Conservation (phyloP, 2,329 filamentous ascomycete species). For the Lachnellula willkommii region DNA sequence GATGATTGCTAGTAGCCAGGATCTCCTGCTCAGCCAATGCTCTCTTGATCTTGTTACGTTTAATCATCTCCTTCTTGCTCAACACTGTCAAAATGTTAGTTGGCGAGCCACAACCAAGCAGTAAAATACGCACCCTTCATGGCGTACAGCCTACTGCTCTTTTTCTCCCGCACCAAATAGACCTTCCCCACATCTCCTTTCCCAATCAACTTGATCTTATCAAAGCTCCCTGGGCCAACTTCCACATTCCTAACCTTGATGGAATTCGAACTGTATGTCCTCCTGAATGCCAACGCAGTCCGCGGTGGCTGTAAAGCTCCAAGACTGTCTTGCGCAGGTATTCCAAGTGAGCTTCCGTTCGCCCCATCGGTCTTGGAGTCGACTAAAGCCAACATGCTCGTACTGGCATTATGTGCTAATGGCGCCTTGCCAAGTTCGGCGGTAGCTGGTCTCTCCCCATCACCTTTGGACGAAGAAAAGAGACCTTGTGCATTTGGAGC, state of each 20-base stretch:
- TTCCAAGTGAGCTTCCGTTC: conserved; percentile 32
- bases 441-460: conserved; percentile 69
- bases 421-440: conserved; percentile 84
- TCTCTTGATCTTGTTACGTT: conserved; percentile 99
- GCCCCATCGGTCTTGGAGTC: conserved; percentile 40
- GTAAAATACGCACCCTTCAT: conserved; percentile 76
- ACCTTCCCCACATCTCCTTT: conserved; percentile 99
- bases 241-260: conserved; percentile 98
- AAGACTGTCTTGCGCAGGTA: conserved; percentile 47
- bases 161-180: conserved; percentile 95
- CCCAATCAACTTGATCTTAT: conserved; percentile 99
- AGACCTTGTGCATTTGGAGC: conserved; percentile 95
- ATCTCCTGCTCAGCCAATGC: conserved; percentile 97
- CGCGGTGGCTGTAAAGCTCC: conserved; percentile 61
- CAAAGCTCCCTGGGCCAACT: conserved; percentile 90
- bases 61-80: conserved; percentile 99
- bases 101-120: conserved; percentile 1
- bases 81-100: conserved; percentile 56
- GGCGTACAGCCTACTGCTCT: conserved; percentile 88
- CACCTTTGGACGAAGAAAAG: conserved; percentile 58
- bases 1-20: conserved; percentile 94
- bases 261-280: conserved; percentile 98
- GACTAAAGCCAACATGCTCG: conserved; percentile 41
- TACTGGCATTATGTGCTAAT: conserved; percentile 53
- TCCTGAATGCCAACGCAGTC: conserved; percentile 71